These are phyloP conservation scores for Sporothrix pallida DNA, from an alignment of 2,329 filamentous ascomycete species.

Conservation along the genomic window DNA sequence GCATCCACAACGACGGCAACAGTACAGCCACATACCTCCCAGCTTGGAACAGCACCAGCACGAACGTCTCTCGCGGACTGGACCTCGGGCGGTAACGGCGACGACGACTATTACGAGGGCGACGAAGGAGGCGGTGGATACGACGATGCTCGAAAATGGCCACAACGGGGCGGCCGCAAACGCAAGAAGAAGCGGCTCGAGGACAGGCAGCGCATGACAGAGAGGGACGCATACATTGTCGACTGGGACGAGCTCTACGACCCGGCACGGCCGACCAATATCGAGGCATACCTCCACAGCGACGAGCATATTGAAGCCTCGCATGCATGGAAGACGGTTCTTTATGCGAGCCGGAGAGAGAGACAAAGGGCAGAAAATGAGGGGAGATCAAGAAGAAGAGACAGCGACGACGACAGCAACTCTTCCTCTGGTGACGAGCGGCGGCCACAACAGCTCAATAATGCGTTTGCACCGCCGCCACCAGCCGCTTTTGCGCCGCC, in stretches of 20 bases:
- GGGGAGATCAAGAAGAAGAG: slow-evolving; percentile 54
- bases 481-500: slow-evolving; percentile 57
- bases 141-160: slow-evolving; percentile 63
- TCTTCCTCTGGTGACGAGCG: not conserved
- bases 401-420: slow-evolving; percentile 48
- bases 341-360: slow-evolving; percentile 73
- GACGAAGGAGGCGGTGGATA: not conserved
- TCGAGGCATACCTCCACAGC: slow-evolving; percentile 82
- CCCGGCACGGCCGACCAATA: slow-evolving; percentile 78
- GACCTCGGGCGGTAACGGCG: slow-evolving; percentile 62
- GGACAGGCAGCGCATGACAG: slow-evolving; percentile 66
- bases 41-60: slow-evolving; percentile 40
- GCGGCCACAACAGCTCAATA: slow-evolving; percentile 17
- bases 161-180: slow-evolving; percentile 67
- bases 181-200: slow-evolving; percentile 62
- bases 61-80: slow-evolving; percentile 76
- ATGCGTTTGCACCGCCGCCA: slow-evolving; percentile 58
- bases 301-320: slow-evolving; percentile 83
- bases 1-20: not conserved
- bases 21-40: slow-evolving; percentile 38
- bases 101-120: slow-evolving; percentile 16
- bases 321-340: slow-evolving; percentile 80
- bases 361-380: slow-evolving; percentile 43
- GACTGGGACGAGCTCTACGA: slow-evolving; percentile 95
- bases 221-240: slow-evolving; percentile 53